Percentiles rank a stretch among this genome's conserved stretches.
Evolutionary conservation across 306 rosid species (phyloP).

Genomic region (Pterocarpus macrocarpus): DNA sequence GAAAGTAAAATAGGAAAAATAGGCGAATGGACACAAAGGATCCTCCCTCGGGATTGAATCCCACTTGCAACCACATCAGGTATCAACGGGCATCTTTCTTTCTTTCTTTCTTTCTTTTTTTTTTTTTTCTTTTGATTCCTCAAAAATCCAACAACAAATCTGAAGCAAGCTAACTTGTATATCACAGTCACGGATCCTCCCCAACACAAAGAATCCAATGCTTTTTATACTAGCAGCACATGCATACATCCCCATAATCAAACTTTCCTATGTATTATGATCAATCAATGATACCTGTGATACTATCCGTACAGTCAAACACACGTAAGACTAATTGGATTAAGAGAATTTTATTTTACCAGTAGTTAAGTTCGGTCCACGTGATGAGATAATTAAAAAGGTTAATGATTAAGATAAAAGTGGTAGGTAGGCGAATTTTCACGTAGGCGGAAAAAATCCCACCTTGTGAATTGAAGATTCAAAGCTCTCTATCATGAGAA

Average conservation of each 20-base stretch:
- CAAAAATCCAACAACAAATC: slow-evolving; percentile 45
- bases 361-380: background rate
- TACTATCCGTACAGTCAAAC: background rate
- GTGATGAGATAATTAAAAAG: slow-evolving; percentile 20
- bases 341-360: background rate
- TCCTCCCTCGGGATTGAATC: slow-evolving; percentile 69
- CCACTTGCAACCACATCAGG: slow-evolving; percentile 62
- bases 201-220: slow-evolving; percentile 64
- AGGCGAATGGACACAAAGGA: slow-evolving; percentile 13
- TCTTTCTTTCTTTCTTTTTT: slow-evolving; percentile 24
- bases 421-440: slow-evolving; percentile 1
- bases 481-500: slow-evolving; percentile 18
- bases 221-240: slow-evolving; percentile 39
- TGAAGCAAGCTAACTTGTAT: slow-evolving; percentile 42
- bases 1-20: slow-evolving; percentile 18
- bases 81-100: slow-evolving; percentile 54
- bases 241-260: slow-evolving; percentile 45
- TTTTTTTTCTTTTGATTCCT: slow-evolving; percentile 25
- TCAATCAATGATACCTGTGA: slow-evolving; percentile 12
- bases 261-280: background rate
- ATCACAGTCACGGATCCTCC: slow-evolving; percentile 42
- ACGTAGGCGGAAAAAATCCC: background rate
- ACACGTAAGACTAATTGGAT: background rate
- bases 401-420: slow-evolving; percentile 34
- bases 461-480: background rate